Conservation (phyloP, 305 asterid species). For the Euphrasia arctica region DNA sequence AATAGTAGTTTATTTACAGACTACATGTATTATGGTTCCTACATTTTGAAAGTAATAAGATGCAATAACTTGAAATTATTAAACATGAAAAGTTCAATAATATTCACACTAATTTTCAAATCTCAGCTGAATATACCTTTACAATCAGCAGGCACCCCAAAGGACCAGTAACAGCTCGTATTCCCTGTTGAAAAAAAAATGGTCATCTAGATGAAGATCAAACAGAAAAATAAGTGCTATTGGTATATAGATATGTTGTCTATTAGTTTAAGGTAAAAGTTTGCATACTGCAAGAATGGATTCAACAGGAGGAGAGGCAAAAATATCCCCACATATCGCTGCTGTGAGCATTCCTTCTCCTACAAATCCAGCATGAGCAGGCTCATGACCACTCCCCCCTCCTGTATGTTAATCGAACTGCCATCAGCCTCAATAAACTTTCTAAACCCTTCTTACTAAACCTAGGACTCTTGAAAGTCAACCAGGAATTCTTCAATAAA, state of each 20-base stretch:
- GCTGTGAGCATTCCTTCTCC: slow-evolving; percentile 99
- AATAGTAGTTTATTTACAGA: slow-evolving; percentile 7
- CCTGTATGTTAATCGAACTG: slow-evolving; percentile 42
- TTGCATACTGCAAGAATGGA: slow-evolving; percentile 64
- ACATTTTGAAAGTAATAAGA: neutral
- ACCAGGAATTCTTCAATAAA: neutral
- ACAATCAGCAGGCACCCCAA: slow-evolving; percentile 94
- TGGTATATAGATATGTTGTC: slow-evolving; percentile 14
- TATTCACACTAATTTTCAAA: neutral
- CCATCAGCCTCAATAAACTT: neutral
- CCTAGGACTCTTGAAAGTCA: neutral
- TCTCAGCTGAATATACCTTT: slow-evolving; percentile 45
- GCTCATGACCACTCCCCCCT: slow-evolving; percentile 99
- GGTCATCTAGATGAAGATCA: slow-evolving; percentile 24
- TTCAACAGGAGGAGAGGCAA: slow-evolving; percentile 91
- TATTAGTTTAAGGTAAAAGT: slow-evolving; percentile 24
- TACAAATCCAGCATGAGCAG: slow-evolving; percentile 98
- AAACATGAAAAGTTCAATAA: neutral
- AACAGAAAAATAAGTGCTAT: slow-evolving; percentile 21
- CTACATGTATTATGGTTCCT: slow-evolving; percentile 9
- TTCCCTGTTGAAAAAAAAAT: slow-evolving; percentile 54
- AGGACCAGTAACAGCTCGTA: slow-evolving; percentile 94
- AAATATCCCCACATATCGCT: slow-evolving; percentile 97
- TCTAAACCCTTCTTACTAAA: slow-evolving; percentile 18
- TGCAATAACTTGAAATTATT: neutral